phyloP scores from a whole-genome alignment of 352 stramenopile species.

The Phytophthora tubulina region DNA sequence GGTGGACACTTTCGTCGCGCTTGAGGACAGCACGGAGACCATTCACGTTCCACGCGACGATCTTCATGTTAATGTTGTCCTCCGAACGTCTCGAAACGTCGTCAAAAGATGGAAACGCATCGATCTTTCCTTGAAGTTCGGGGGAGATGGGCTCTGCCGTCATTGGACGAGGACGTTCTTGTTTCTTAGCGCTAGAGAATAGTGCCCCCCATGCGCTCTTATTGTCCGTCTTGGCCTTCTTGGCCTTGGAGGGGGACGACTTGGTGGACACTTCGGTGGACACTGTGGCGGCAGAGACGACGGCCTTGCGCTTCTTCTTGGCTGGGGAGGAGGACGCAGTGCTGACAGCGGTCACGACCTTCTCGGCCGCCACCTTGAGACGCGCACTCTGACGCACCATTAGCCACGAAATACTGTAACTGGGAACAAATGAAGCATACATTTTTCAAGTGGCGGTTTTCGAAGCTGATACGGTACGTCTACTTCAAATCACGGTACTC shows the following conservation, averaged over 20 bases:
- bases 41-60: conserved; percentile 89
- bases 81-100: conserved; percentile 45
- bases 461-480: too few relatives aligned
- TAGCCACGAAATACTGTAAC: not conserved
- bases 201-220: conserved; percentile 57
- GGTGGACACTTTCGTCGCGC: conserved; percentile 66
- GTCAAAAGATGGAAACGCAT: conserved; percentile 60
- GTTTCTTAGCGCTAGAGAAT: conserved; percentile 39
- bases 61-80: conserved; percentile 44
- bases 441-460: too few relatives aligned
- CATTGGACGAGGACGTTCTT: conserved; percentile 37
- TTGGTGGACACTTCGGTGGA: conserved; percentile 3
- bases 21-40: conserved; percentile 83
- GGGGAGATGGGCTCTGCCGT: conserved; percentile 36
- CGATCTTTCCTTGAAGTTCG: conserved; percentile 57
- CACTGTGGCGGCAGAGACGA: conserved; percentile 2
- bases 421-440: not conserved
- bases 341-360: conserved; percentile 9
- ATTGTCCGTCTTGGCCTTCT: conserved; percentile 31
- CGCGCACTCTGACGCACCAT: conserved; percentile 51
- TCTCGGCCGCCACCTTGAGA: conserved; percentile 44
- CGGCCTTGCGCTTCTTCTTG: conserved; percentile 34
- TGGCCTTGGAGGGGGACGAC: not conserved
- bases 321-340: not conserved
- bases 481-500: too few relatives aligned